Evolutionary conservation across 495 filamentous ascomycete genomes (phyloP).

Genomic region (Podospora tetraspora): DNA sequence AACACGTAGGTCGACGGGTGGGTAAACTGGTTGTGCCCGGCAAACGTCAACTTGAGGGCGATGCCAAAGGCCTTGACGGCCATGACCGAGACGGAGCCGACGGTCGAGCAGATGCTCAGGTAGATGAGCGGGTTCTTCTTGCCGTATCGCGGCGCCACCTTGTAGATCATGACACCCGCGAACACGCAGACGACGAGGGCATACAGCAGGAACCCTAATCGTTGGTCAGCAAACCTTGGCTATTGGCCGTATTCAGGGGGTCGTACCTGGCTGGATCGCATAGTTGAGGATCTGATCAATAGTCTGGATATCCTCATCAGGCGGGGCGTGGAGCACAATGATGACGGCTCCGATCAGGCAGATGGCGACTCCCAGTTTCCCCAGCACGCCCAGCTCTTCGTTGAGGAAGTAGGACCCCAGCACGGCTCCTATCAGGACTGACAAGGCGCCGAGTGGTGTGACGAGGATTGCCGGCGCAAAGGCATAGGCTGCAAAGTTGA

Average conservation of each 20-base stretch:
- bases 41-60: slow-evolving; percentile 86
- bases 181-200: slow-evolving; percentile 71
- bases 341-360: slow-evolving; percentile 95
- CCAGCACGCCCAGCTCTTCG: slow-evolving; percentile 80
- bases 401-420: slow-evolving; percentile 90
- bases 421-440: slow-evolving; percentile 91
- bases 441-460: slow-evolving; percentile 86
- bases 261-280: slow-evolving; percentile 81
- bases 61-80: slow-evolving; percentile 97
- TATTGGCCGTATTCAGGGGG: not conserved
- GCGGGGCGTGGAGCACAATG: slow-evolving; percentile 94
- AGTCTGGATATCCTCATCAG: slow-evolving; percentile 80
- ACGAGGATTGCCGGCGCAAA: slow-evolving; percentile 97
- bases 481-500: slow-evolving; percentile 96
- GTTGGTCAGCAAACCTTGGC: slow-evolving; percentile 25
- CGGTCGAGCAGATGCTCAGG: slow-evolving; percentile 93
- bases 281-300: slow-evolving; percentile 84
- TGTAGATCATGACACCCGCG: slow-evolving; percentile 91
- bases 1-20: slow-evolving; percentile 96
- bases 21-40: slow-evolving; percentile 87
- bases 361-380: slow-evolving; percentile 91
- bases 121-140: slow-evolving; percentile 93
- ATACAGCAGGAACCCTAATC: slow-evolving; percentile 79
- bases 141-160: slow-evolving; percentile 78
- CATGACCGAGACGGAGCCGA: slow-evolving; percentile 97